phyloP scores from a whole-genome alignment of 345 rosid species.

The Gossypium mustelinum region DNA sequence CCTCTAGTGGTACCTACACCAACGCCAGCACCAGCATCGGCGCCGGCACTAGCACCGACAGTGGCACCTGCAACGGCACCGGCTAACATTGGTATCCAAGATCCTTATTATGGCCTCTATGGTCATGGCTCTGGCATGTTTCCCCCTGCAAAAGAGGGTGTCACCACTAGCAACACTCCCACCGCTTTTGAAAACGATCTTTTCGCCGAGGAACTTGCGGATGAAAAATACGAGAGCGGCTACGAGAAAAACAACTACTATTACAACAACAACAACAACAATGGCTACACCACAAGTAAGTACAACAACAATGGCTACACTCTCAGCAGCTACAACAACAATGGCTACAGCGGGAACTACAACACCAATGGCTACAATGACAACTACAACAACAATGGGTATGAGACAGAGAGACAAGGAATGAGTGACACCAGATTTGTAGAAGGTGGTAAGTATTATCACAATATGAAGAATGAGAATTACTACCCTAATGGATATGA shows the following conservation, averaged over 20 bases:
- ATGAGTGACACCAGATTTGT: conserved; percentile 49
- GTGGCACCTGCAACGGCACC: neutral
- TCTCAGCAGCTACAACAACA: conserved; percentile 20
- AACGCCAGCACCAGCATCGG: neutral
- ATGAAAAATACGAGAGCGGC: conserved; percentile 16
- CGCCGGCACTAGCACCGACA: neutral
- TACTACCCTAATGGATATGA: conserved; percentile 5
- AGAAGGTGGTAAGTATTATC: conserved; percentile 34
- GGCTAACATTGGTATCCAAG: neutral
- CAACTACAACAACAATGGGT: conserved; percentile 21
- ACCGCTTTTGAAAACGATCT: conserved; percentile 20
- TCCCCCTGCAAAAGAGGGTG: conserved; percentile 22
- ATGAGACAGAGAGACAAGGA: conserved; percentile 32
- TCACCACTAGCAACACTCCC: conserved; percentile 9
- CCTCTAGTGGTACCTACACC: conserved; percentile 6
- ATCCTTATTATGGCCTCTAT: conserved; percentile 30
- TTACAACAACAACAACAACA: conserved; percentile 7
- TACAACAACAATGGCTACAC: conserved; percentile 17
- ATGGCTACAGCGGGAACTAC: neutral
- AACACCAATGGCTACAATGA: conserved; percentile 14
- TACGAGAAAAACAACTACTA: conserved; percentile 17
- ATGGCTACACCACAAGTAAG: conserved; percentile 7
- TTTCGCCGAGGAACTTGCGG: conserved; percentile 23
- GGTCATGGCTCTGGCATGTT: conserved; percentile 26
- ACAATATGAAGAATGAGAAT: conserved; percentile 27